phyloP scores from a whole-genome alignment of 345 rosid genomes.

The Populus ilicifolia region DNA sequence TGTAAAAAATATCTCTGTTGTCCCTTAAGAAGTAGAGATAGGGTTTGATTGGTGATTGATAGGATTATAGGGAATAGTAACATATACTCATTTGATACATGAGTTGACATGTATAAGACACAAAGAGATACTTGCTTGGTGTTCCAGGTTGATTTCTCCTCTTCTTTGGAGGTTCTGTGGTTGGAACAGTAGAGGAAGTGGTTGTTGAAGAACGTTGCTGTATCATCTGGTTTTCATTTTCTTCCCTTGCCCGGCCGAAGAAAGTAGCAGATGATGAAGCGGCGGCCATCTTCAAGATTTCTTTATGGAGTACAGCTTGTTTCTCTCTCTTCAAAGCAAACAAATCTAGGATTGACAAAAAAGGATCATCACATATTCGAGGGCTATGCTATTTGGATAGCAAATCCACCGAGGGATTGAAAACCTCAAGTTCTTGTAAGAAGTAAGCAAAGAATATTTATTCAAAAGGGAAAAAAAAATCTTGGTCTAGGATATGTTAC shows the following conservation, averaged over 20 bases:
- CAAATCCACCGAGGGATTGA: not conserved
- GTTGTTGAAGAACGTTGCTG: conserved; percentile 15
- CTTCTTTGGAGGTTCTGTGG: conserved; percentile 13
- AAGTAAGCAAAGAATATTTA: not conserved
- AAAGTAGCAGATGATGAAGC: conserved; percentile 14
- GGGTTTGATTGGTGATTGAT: not conserved
- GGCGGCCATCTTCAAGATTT: conserved; percentile 19
- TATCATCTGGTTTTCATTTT: conserved; percentile 7
- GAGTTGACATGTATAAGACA: not conserved
- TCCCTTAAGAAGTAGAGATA: not conserved
- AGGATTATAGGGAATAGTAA: not conserved
- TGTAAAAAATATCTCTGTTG: not conserved
- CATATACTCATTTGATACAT: not conserved
- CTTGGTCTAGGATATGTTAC: not conserved
- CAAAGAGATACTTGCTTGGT: conserved; percentile 20
- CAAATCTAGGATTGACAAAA: not conserved
- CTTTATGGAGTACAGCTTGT: not conserved
- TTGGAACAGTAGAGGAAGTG: conserved; percentile 11
- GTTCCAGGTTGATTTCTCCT: conserved; percentile 27
- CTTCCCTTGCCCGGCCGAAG: conserved; percentile 10
- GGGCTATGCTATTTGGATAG: not conserved
- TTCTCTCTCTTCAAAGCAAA: not conserved
- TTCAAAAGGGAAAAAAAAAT: not conserved
- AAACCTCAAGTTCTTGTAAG: not conserved
- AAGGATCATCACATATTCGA: not conserved